These are phyloP conservation scores for Daldinia caldariorum DNA, from an alignment of 495 filamentous ascomycete genomes.

Conservation along the genomic window DNA sequence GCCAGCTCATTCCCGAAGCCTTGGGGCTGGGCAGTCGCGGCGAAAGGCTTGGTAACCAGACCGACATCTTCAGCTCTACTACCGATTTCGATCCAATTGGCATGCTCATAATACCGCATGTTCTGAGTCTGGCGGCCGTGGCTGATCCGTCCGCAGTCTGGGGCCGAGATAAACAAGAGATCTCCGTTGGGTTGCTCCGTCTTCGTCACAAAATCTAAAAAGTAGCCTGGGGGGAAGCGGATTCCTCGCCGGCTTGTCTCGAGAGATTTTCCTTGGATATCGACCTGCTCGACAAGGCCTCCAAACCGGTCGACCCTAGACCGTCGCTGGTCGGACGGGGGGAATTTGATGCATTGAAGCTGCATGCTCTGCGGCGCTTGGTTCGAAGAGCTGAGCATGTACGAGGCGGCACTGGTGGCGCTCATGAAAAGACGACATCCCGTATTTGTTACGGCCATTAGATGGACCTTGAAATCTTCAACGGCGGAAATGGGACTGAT, in stretches of 20 bases:
- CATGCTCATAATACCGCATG: constrained; percentile 72
- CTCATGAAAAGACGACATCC: constrained; percentile 93
- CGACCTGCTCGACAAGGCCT: constrained; percentile 47
- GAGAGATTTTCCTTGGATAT: constrained; percentile 59
- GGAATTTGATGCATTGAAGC: constrained; percentile 92
- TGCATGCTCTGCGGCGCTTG: constrained; percentile 94
- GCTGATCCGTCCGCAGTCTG: constrained; percentile 85
- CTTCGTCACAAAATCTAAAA: constrained; percentile 79
- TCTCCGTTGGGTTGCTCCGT: constrained; percentile 61
- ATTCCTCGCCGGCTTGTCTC: constrained; percentile 65
- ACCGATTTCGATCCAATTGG: constrained; percentile 75
- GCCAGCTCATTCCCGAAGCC: constrained; percentile 97
- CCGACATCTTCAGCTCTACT: constrained; percentile 80
- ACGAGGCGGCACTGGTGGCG: constrained; percentile 80
- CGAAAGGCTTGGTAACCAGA: constrained; percentile 73
- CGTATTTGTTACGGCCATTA: constrained; percentile 89
- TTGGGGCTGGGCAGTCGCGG: constrained; percentile 71
- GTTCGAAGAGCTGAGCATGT: constrained; percentile 67
- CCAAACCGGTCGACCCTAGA: constrained; percentile 40
- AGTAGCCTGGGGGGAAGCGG: constrained; percentile 88
- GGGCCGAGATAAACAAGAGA: constrained; percentile 81
- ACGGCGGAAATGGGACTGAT: constrained; percentile 82
- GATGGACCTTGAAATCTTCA: constrained; percentile 83
- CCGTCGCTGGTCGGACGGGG: constrained; percentile 62
- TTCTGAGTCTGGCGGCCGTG: constrained; percentile 60